A percentile compares a stretch with the other conserved stretches of the same genome.
Conservation (phyloP, 345 rosid genomes). For the Camelina sativa region DNA sequence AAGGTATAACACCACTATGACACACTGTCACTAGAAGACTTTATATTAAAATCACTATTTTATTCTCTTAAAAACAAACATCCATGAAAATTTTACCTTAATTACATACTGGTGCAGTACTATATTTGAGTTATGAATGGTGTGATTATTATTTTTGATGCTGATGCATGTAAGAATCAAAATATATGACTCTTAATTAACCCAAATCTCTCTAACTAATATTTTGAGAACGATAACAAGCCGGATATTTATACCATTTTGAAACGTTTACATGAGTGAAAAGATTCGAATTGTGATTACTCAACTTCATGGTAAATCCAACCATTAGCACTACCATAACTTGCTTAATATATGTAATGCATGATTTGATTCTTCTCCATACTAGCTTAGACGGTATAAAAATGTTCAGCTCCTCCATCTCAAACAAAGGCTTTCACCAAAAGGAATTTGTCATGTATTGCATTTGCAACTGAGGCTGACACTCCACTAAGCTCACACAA, state of each 20-base stretch:
- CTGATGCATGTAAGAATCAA: slow-evolving; percentile 16
- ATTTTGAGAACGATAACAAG: background rate
- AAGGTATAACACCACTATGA: slow-evolving; percentile 30
- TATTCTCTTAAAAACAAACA: background rate
- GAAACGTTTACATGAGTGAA: background rate
- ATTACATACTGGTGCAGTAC: slow-evolving; percentile 18
- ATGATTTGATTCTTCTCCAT: slow-evolving; percentile 31
- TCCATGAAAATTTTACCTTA: background rate
- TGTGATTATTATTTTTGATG: slow-evolving; percentile 5
- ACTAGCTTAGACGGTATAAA: background rate
- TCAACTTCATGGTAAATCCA: background rate
- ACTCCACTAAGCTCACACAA: slow-evolving; percentile 32
- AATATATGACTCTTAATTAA: background rate
- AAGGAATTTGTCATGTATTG: slow-evolving; percentile 31
- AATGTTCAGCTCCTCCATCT: slow-evolving; percentile 21
- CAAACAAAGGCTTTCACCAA: slow-evolving; percentile 38
- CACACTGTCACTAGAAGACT: slow-evolving; percentile 29
- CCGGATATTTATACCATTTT: background rate
- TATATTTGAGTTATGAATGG: slow-evolving; percentile 14
- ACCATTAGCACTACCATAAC: background rate
- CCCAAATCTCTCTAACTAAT: background rate
- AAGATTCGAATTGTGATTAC: background rate
- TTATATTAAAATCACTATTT: slow-evolving; percentile 9
- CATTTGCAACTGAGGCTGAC: slow-evolving; percentile 39
- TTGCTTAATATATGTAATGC: background rate